These are phyloP conservation scores for Vigna hirtella DNA, from an alignment of 306 rosid genomes.

Conservation along the genomic window DNA sequence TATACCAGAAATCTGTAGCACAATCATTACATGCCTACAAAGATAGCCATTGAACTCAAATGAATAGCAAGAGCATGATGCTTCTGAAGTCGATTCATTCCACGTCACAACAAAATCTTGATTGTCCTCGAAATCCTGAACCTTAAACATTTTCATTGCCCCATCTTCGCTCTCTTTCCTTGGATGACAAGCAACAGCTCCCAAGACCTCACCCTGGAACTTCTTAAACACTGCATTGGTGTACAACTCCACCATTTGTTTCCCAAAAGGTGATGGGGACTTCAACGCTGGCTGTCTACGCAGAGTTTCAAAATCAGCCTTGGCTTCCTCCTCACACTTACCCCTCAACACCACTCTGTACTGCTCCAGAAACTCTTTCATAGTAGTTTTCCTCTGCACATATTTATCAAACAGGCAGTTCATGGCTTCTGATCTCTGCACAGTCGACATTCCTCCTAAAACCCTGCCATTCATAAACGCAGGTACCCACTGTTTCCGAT, in stretches of 20 bases:
- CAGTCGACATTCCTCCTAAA: conserved; percentile 75
- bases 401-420: conserved; percentile 70
- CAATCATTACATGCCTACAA: conserved; percentile 83
- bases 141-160: conserved; percentile 49
- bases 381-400: conserved; percentile 73
- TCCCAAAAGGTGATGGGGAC: conserved; percentile 89
- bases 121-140: conserved; percentile 70
- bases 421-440: conserved; percentile 67
- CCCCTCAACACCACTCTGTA: conserved; percentile 64
- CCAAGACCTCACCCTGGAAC: conserved; percentile 80
- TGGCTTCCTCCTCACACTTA: conserved; percentile 85
- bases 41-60: conserved; percentile 81
- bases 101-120: conserved; percentile 62
- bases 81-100: conserved; percentile 63
- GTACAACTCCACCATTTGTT: conserved; percentile 66
- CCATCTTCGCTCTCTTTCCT: conserved; percentile 71
- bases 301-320: conserved; percentile 72
- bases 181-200: conserved; percentile 84
- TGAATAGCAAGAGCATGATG: conserved; percentile 64
- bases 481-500: conserved; percentile 66
- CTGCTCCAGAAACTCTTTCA: conserved; percentile 72
- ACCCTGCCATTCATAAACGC: conserved; percentile 55
- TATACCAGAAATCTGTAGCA: conserved; percentile 73
- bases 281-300: conserved; percentile 63
- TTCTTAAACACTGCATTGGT: conserved; percentile 72